Base-by-base conservation (phyloP, 331 rosid species). In the Pyracantha coccinea region DNA sequence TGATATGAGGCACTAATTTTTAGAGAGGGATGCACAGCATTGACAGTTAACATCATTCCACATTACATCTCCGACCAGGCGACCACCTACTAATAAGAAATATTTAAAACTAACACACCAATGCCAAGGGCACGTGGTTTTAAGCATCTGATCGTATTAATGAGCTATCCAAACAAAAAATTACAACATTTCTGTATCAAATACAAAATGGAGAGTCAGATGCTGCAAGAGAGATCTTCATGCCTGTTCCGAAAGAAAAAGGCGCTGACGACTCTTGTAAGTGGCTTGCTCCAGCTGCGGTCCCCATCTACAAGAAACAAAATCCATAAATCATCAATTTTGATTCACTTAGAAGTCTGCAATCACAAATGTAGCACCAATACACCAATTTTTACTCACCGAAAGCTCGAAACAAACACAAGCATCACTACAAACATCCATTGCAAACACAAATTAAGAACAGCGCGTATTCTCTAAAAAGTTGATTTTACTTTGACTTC, bases 181-280 rank as follows among this genome's bases (percentile, higher is more conserved):
- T 41, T 41, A 41, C 50, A 41, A 41, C 50, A 41, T 41, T 41
- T 41, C 16, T 12, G 16, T 41, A 12, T 41, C 50, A 41, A 41
- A 41, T 41, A 35, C 31, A 12, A 66, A 66, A 66, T 35, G 71
- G 29, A 35, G 68, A 54, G 53, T 29, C 14, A 23, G 10, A 55
- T 57, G 72, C 35, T 38, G 1, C 20, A 53, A 52, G 72, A 44
- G 25, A 31, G 47, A 50, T 21, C 25, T 45, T 54, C 69, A 7
- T 16, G 79, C 96, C 88, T 91, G 96, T 54, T 92, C 96, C 0
- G 97, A 88, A 11, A 92, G 86, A 71, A 88, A 92, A 64, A 92
- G 96, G 55, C 96, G 91, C 15, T 92, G 93, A 12, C 93, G 91
- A 44, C 79, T 89, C 82, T 89, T 92, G 89, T 92, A 92, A 8